Percentiles rank a stretch among this genome's conserved stretches.
Conservation (phyloP, 768 basidiomycete genomes). For the Mycena galopus region DNA sequence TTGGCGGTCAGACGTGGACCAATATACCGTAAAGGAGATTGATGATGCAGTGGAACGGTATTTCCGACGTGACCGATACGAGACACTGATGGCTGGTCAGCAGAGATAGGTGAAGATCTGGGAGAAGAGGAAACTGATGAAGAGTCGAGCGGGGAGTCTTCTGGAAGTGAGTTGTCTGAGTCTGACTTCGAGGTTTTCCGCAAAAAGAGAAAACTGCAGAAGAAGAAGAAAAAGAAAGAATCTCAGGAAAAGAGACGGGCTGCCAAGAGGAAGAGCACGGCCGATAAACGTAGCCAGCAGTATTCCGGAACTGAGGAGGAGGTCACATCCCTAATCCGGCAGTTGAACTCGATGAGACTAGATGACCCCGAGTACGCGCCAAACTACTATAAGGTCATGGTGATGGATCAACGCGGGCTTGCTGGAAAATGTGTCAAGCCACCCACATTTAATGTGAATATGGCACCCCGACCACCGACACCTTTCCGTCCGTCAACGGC, state of each 20-base stretch:
- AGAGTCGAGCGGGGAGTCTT: conserved; percentile 4
- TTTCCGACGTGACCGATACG: too few species aligned
- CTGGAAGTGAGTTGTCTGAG: too few species aligned
- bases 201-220: conserved; percentile 2
- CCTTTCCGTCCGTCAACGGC: too few species aligned
- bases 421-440: background rate
- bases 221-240: conserved; percentile 10
- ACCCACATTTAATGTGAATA: background rate
- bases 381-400: too few species aligned
- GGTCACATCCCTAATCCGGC: conserved; percentile 19
- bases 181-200: conserved; percentile 3
- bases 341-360: conserved; percentile 25
- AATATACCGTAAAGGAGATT: too few species aligned
- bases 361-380: conserved; percentile 32
- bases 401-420: background rate
- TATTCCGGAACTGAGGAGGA: conserved; percentile 15
- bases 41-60: background rate
- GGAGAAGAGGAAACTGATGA: conserved; percentile 14
- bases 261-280: accelerated
- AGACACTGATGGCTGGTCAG: too few species aligned
- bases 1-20: too few species aligned
- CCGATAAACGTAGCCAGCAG: background rate
- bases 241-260: background rate
- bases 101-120: too few species aligned
- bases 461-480: background rate